Evolutionary conservation across 805 yeast species (phyloP).

Genomic region (Kazachstania bromeliacearum): DNA sequence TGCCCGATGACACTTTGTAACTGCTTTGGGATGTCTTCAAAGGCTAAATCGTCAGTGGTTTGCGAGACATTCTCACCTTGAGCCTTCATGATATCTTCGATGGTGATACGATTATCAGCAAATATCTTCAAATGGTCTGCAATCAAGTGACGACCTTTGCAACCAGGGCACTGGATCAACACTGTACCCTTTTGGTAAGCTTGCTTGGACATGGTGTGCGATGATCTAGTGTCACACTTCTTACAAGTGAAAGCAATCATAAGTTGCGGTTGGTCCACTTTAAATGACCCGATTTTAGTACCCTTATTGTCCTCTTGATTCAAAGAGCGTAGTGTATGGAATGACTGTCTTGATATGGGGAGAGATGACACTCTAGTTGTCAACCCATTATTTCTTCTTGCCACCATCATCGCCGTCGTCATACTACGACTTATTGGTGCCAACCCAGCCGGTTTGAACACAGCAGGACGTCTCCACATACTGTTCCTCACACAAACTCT

Average conservation of each 20-base stretch:
- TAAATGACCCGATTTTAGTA: conserved; percentile 1
- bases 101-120: conserved; percentile 60
- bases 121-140: conserved; percentile 84
- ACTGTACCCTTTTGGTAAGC: conserved; percentile 84
- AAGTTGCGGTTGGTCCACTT: conserved; percentile 60
- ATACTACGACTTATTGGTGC: too few species aligned
- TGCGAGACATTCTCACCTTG: conserved; percentile 69
- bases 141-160: conserved; percentile 77
- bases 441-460: too few species aligned
- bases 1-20: too few species aligned
- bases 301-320: too few species aligned
- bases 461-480: too few species aligned
- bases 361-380: too few species aligned
- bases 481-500: too few species aligned
- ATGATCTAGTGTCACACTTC: conserved; percentile 70
- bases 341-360: too few species aligned
- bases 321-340: too few species aligned
- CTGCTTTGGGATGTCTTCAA: conserved; percentile 28
- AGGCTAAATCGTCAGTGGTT: conserved; percentile 57
- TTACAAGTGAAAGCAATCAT: conserved; percentile 92
- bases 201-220: conserved; percentile 87
- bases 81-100: conserved; percentile 66
- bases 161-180: conserved; percentile 83
- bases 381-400: too few species aligned
- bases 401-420: too few species aligned